Base-by-base conservation (phyloP, 371 early-diverging fungal species). In the Mortierella polycephala region DNA sequence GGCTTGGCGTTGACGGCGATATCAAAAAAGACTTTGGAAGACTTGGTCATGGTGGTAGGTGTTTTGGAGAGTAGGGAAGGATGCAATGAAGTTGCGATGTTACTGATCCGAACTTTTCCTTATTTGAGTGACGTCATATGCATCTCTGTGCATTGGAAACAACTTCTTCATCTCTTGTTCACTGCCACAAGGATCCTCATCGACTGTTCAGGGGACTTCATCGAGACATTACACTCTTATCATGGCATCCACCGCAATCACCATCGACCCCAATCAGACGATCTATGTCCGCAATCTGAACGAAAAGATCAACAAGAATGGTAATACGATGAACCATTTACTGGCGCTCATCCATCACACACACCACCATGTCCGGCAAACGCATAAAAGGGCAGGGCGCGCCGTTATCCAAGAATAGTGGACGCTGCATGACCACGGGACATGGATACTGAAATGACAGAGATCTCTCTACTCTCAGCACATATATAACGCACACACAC, bases 231-330 rank as follows among this genome's bases (percentile, higher is more conserved):
- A 53, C 42, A 42, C 37, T 60, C 54, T 23, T 10, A 49, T 13
- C 63, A 64, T 67, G 74, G 60, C 74, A 42, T 67, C 74, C 60
- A 64, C 51, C 41, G 60, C 52, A 40, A 62, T 70, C 42, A 20
- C 57, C 60, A 64, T 77, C 69, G 77, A 71, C 49, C 91, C 92
- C 45, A 89, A 83, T 67, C 90, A 90, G 67, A 92, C 92, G 40
- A 83, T 94, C 62, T 94, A 93, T 69, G 77, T 92, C 64, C 81
- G 81, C 49, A 86, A 88, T 59, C 75, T 94, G 47, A 84, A 84
- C 70, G 89, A 89, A 50, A 89, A 90, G 71, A 82, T 88, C 51
- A 84, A 86, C 45, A 92, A 92, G 83, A 80, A 85, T 81, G 93
- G 92, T 91, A 83, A 51, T 11, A 21, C 49, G 51, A 20, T 16